Evolutionary conservation across 2,329 filamentous ascomycete species (phyloP).

Genomic region (Rutstroemia sp.): DNA sequence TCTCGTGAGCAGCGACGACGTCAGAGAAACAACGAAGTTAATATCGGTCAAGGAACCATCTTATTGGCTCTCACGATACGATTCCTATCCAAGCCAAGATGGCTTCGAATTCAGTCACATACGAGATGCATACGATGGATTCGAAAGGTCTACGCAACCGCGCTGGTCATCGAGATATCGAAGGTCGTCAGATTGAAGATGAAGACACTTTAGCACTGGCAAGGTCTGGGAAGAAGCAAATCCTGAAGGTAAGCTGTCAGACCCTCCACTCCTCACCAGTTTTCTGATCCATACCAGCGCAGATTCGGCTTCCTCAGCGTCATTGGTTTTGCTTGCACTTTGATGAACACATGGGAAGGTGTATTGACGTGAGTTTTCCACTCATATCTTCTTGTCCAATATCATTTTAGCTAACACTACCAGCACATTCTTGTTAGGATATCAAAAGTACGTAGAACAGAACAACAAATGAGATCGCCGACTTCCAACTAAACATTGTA

Average conservation of each 20-base stretch:
- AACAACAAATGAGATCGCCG: background rate
- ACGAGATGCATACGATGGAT: no score
- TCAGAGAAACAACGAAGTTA: no score
- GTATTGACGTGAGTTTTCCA: conserved; percentile 25
- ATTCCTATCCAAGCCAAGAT: no score
- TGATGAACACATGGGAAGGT: conserved; percentile 46
- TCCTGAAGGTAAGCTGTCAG: conserved; percentile 24
- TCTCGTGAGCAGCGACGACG: no score
- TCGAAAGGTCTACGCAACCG: background rate
- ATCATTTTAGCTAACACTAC: background rate
- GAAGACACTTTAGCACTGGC: background rate
- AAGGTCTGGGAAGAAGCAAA: conserved; percentile 14
- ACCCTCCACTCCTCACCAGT: background rate
- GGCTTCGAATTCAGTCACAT: no score
- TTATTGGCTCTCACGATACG: no score
- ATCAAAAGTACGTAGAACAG: background rate
- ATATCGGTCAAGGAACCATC: no score
- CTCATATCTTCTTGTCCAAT: background rate
- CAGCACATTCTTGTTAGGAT: background rate
- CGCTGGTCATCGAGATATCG: background rate
- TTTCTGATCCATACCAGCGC: background rate
- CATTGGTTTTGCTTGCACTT: conserved; percentile 44
- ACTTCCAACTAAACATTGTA: conserved; percentile 16
- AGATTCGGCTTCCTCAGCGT: conserved; percentile 43
- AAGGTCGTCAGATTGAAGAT: background rate